Evolutionary conservation across 2,329 filamentous ascomycete genomes (phyloP).

Genomic region (Pestalotiopsis sp.): DNA sequence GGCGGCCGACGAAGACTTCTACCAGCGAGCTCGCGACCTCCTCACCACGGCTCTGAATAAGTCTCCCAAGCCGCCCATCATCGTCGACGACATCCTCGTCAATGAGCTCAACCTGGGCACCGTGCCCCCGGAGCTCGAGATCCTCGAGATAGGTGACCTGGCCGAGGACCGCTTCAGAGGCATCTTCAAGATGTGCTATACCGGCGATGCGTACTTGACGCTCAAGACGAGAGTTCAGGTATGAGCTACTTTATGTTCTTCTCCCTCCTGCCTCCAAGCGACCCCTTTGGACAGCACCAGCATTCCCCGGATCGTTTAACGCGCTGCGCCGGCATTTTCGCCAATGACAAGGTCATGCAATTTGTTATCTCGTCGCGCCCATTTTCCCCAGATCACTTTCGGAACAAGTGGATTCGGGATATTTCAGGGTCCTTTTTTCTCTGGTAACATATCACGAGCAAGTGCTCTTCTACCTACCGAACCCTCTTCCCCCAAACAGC

Average conservation of each 20-base stretch:
- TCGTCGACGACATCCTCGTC: slow-evolving; percentile 98
- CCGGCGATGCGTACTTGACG: slow-evolving; percentile 92
- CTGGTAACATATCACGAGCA: slow-evolving; percentile 17
- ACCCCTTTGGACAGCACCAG: neutral
- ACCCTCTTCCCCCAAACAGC: neutral
- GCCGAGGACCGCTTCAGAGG: slow-evolving; percentile 96
- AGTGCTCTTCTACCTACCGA: slow-evolving; percentile 20
- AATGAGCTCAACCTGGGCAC: slow-evolving; percentile 96
- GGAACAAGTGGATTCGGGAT: neutral
- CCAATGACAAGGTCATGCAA: neutral
- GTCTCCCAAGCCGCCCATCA: slow-evolving; percentile 95
- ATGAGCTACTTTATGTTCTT: slow-evolving; percentile 37
- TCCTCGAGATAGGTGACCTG: slow-evolving; percentile 95
- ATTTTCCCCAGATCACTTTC: slow-evolving; percentile 11
- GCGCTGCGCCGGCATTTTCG: neutral
- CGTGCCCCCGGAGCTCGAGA: slow-evolving; percentile 92
- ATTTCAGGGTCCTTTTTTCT: slow-evolving; percentile 5
- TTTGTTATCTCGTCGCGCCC: neutral
- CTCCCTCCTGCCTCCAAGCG: neutral
- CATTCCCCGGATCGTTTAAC: neutral
- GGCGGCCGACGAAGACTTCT: slow-evolving; percentile 90
- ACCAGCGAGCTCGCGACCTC: slow-evolving; percentile 88
- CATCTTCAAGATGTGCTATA: slow-evolving; percentile 99
- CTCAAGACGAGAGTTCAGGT: slow-evolving; percentile 94
- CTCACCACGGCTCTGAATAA: slow-evolving; percentile 96